Conservation (phyloP, 257 asterid genomes). For the Forsythia suspensa region DNA sequence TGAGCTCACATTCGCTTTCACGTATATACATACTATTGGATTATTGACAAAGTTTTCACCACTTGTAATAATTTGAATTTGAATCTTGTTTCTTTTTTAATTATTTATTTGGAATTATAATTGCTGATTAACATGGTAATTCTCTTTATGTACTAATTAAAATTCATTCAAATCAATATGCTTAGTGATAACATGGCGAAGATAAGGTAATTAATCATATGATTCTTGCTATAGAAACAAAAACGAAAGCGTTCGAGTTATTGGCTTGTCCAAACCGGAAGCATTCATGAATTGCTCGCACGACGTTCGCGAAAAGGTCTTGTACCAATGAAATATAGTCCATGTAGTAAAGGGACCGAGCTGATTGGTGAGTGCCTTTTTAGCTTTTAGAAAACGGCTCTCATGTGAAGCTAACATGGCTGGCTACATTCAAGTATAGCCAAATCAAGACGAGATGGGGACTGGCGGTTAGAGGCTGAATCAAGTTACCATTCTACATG, state of each 20-base stretch:
- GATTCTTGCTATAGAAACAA: slow-evolving; percentile 19
- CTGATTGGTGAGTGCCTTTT: no score
- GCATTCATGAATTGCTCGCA: slow-evolving; percentile 23
- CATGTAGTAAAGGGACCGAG: no score
- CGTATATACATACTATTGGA: no score
- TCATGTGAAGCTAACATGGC: no score
- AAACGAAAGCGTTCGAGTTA: slow-evolving; percentile 13
- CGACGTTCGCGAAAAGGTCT: not conserved
- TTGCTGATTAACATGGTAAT: no score
- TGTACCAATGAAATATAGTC: no score
- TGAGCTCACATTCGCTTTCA: not conserved
- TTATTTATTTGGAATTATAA: not conserved
- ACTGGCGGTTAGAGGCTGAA: no score
- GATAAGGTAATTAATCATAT: not conserved
- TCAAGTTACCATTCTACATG: no score
- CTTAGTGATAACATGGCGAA: not conserved
- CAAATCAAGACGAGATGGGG: no score
- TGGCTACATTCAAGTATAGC: no score
- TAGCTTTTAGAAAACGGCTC: no score
- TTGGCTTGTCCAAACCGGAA: slow-evolving; percentile 27
- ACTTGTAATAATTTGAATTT: not conserved
- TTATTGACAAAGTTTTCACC: not conserved
- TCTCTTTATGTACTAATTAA: not conserved
- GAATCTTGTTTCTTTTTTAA: not conserved
- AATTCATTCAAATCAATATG: not conserved